A percentile compares a stretch with the other conserved stretches of the same genome.
These are phyloP conservation scores for Colletotrichum sp. DNA, from an alignment of 2,329 filamentous ascomycete genomes.

Conservation along the genomic window DNA sequence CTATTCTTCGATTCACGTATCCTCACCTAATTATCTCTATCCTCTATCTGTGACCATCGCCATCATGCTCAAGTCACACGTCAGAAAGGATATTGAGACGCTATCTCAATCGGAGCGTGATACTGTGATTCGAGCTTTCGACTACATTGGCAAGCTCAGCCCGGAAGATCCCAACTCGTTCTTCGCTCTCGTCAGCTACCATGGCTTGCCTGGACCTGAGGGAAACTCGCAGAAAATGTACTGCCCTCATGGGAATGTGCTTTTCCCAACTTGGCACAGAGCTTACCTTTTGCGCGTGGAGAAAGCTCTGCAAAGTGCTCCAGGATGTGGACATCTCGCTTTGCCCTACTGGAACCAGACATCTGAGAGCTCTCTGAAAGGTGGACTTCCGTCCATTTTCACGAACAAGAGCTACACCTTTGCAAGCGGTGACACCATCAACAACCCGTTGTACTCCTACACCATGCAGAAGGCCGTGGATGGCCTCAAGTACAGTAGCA, in stretches of 20 bases:
- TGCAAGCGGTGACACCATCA: background rate
- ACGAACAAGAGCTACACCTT: background rate
- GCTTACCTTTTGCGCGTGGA: slow-evolving; percentile 30
- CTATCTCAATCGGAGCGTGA: background rate
- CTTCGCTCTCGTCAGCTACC: slow-evolving; percentile 30
- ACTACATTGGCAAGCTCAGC: background rate
- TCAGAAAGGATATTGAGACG: background rate
- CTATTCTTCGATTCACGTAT: background rate
- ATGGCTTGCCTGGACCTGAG: slow-evolving; percentile 26
- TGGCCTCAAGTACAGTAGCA: background rate
- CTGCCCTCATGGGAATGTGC: slow-evolving; percentile 33
- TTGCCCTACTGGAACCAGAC: slow-evolving; percentile 29
- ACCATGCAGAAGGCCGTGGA: slow-evolving; percentile 22
- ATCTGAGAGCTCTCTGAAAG: background rate
- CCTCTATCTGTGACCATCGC: background rate
- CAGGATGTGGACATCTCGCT: slow-evolving; percentile 2
- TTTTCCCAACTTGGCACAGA: slow-evolving; percentile 35
- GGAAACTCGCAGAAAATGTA: slow-evolving; percentile 22
- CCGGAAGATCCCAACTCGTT: slow-evolving; percentile 24
- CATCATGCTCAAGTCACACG: background rate
- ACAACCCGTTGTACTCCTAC: slow-evolving; percentile 30
- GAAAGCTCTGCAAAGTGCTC: slow-evolving; percentile 21
- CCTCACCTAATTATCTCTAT: background rate
- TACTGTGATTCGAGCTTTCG: background rate
- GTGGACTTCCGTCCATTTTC: background rate